Evolutionary conservation across 257 asterid genomes (phyloP).

Genomic region (Lycium ferocissimum): DNA sequence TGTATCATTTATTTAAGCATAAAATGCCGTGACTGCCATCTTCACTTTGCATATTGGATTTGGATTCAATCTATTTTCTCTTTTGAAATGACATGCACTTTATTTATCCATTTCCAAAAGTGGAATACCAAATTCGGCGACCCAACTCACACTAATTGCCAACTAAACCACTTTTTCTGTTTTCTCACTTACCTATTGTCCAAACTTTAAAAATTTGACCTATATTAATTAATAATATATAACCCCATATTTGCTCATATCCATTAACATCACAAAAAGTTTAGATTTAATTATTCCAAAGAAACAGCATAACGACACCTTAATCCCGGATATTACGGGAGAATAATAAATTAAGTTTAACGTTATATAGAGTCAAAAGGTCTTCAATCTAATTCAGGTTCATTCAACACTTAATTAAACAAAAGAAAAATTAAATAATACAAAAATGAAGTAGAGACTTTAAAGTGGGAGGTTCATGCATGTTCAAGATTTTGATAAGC

Average conservation of each 20-base stretch:
- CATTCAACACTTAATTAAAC: background rate
- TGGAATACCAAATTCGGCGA: conserved; percentile 27
- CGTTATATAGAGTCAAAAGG: conserved; percentile 28
- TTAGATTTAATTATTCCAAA: conserved; percentile 7
- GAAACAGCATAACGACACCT: conserved; percentile 39
- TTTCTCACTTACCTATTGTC: background rate
- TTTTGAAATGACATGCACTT: conserved; percentile 15
- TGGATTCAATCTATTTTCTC: background rate
- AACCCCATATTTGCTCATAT: background rate
- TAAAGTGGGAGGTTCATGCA: conserved; percentile 44
- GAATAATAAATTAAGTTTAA: background rate
- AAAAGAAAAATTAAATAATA: background rate
- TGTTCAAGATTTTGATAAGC: conserved; percentile 37
- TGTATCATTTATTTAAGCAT: no score
- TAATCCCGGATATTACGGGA: conserved; percentile 28
- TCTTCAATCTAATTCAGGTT: background rate
- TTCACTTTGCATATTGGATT: background rate
- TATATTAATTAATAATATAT: background rate
- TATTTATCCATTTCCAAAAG: conserved; percentile 27
- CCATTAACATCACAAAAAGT: conserved; percentile 5
- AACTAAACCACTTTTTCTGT: conserved; percentile 1
- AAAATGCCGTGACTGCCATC: background rate
- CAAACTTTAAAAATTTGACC: background rate
- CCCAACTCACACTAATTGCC: background rate
- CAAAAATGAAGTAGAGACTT: conserved; percentile 21